Percentiles rank a stretch among this genome's conserved stretches.
Evolutionary conservation across 192 early-diverging fungal genomes (phyloP).

Genomic region (Coemansia erecta): DNA sequence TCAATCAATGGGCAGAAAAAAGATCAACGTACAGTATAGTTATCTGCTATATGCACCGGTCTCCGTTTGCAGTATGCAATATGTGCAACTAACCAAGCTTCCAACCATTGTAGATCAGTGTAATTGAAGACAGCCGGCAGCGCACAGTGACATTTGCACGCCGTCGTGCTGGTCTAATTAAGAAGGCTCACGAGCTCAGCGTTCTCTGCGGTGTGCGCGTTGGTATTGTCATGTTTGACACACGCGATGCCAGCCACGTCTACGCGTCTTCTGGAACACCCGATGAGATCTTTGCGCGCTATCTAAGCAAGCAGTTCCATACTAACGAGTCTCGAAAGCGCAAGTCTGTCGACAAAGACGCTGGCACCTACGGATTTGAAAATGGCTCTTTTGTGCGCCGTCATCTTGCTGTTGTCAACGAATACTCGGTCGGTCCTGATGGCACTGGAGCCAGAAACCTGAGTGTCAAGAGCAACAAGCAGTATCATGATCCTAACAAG

Average conservation of each 20-base stretch:
- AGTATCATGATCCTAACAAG: conserved; percentile 46
- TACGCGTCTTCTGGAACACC: conserved; percentile 43
- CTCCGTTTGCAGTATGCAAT: not conserved
- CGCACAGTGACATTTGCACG: conserved; percentile 53
- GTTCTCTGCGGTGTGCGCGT: conserved; percentile 54
- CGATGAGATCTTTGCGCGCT: conserved; percentile 43
- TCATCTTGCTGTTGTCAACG: conserved; percentile 52
- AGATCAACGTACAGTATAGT: conserved; percentile 45
- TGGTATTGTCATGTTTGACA: conserved; percentile 51
- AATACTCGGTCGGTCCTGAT: conserved; percentile 44
- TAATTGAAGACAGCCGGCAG: conserved; percentile 54
- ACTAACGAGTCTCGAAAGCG: conserved; percentile 49
- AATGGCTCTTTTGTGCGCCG: conserved; percentile 43
- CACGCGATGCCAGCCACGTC: conserved; percentile 54
- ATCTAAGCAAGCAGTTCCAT: conserved; percentile 54
- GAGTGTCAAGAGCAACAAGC: conserved; percentile 51
- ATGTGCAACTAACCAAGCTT: not conserved
- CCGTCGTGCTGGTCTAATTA: conserved; percentile 52
- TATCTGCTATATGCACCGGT: not conserved
- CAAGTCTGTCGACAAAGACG: conserved; percentile 5
- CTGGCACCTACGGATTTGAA: not conserved
- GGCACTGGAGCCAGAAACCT: conserved; percentile 42
- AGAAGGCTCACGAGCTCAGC: conserved; percentile 56
- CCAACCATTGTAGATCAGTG: conserved; percentile 32
- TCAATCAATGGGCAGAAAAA: conserved; percentile 49